A percentile compares a stretch with the other conserved stretches of the same genome.
phyloP scores from a whole-genome alignment of 768 basidiomycete genomes.

The Podaxis carcinomalis region DNA sequence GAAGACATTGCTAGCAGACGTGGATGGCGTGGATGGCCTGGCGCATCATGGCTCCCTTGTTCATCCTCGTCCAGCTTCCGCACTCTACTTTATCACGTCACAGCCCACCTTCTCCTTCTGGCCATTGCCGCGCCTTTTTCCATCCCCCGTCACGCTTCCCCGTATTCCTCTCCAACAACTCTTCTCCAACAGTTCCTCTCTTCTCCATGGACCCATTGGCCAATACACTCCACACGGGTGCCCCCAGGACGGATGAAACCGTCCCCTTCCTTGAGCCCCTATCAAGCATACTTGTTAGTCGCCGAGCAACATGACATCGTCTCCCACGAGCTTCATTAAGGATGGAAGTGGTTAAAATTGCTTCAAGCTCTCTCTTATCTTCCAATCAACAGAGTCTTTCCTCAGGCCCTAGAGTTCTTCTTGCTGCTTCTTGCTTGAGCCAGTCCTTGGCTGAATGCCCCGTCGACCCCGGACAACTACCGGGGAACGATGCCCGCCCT shows the following conservation, averaged over 20 bases:
- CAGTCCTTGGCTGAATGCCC: not conserved
- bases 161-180: not conserved
- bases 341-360: not conserved
- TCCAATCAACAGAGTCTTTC: not conserved
- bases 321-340: not conserved
- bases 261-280: not conserved
- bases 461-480: not conserved
- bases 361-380: not conserved
- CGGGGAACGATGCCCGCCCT: not conserved
- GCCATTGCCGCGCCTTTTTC: not conserved
- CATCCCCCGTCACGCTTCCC: not conserved
- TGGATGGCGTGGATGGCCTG: not conserved
- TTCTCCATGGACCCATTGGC: not conserved
- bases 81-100: slow-evolving; percentile 1
- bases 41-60: slow-evolving; percentile 4
- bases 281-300: not conserved
- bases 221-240: too few species aligned
- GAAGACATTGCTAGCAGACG: slow-evolving; percentile 3
- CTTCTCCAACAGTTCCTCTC: not conserved
- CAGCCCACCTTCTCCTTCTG: not conserved
- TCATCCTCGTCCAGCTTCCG: not conserved
- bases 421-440: not conserved
- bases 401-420: not conserved
- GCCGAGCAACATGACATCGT: not conserved
- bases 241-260: too few species aligned